Percentiles rank a stretch among this genome's conserved stretches.
Conservation (phyloP, 2,329 filamentous ascomycete species). For the Sordariomycetes sp. region DNA sequence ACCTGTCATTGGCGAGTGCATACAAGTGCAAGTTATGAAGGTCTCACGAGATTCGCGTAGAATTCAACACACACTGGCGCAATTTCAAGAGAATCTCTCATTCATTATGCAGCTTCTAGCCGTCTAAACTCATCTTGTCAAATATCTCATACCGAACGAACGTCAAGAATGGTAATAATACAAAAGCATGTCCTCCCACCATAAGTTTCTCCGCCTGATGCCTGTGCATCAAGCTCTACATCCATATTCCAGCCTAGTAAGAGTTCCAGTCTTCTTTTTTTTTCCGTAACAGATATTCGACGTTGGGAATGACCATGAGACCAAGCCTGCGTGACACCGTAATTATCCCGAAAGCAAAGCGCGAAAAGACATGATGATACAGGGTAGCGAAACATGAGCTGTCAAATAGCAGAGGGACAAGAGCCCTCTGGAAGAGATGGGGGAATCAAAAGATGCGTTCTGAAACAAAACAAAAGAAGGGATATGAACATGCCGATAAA, state of each 20-base stretch:
- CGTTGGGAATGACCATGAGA: neutral
- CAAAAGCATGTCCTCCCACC: neutral
- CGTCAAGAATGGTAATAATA: conserved; percentile 4
- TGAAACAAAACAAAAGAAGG: neutral
- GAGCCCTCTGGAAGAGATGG: neutral
- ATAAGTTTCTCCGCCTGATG: neutral
- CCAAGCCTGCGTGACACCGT: neutral
- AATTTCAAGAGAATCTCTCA: neutral
- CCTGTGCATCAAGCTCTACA: neutral
- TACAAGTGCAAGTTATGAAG: neutral
- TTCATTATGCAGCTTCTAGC: neutral
- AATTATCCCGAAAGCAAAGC: neutral
- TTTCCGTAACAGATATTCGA: neutral
- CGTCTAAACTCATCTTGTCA: neutral
- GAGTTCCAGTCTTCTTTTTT: conserved; percentile 1
- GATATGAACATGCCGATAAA: neutral
- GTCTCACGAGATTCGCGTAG: neutral
- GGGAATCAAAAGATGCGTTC: neutral
- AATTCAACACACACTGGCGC: neutral
- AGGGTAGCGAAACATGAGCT: neutral
- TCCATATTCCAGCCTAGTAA: neutral
- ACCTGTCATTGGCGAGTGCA: neutral
- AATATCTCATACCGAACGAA: neutral
- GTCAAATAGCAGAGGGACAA: neutral
- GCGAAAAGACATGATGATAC: neutral